Evolutionary conservation across 306 rosid species (phyloP), one percentile per base, ranked within the genome.

Genomic region (Inga leiocalycina): DNA sequence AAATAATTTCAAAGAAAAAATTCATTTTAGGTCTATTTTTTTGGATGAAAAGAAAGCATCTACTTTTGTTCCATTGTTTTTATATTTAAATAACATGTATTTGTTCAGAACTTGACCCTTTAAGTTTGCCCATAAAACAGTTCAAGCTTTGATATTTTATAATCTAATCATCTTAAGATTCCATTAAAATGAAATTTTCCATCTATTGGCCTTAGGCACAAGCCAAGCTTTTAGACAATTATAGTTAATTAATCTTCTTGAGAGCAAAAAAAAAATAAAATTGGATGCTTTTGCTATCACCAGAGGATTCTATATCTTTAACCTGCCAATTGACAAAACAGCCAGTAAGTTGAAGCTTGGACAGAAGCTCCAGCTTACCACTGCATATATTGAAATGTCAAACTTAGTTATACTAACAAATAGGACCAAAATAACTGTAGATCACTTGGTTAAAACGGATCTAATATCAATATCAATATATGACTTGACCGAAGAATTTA

Each of bases 401-500:
- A 35, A 56, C 76, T 46, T 59, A 80, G 71, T 75, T 34, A 67
- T 56, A 39, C 59, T 17, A 77, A 43, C 11, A 79, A 79, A 61
- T 64, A 76, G 32, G 22, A 24, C 65, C 71, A 57, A 6, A 39
- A 74, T 73, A 56, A 68, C 70, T 70, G 52, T 41, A 56, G 22
- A 81, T 15, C 61, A 61, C 61, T 79, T 32, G 74, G 81, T 41
- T 71, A 59, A 79, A 69, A 75, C 48, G 57, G 69, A 4, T 54
- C 39, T 45, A 12, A 24, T 22, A 27, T 45, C 37, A 45, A 13
- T 1, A 43, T 71, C 13, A 46, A 24, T 27, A 24, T 22, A 44
- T 72, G 59, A 49, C 75, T 32, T 41, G 51, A 85, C 24, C 45
- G 3, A n/a, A 81, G 56, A 39, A 79, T 71, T 71, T 72, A 72